A percentile compares a stretch with the other conserved stretches of the same genome.
Evolutionary conservation across 352 stramenopile genomes (phyloP).

Genomic region (Blastocystis sp.): DNA sequence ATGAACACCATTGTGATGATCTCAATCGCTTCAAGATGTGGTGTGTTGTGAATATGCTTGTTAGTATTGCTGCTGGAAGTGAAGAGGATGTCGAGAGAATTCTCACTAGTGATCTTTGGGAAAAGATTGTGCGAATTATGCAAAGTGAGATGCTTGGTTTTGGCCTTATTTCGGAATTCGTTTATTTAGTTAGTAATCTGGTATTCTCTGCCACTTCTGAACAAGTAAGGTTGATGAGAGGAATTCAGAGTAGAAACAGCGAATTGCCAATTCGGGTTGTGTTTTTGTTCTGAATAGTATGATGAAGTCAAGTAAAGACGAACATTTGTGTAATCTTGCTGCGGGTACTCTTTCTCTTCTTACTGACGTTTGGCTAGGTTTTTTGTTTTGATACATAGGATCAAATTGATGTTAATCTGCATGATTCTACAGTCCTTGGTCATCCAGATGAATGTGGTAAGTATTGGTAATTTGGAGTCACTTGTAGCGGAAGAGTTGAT

Average conservation of each 20-base stretch:
- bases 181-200: slow-evolving; percentile 51
- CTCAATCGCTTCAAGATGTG: background rate
- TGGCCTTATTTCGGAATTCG: slow-evolving; percentile 18
- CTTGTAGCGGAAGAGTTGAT: background rate
- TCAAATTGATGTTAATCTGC: background rate
- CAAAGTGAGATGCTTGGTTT: background rate
- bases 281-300: slow-evolving; percentile 26
- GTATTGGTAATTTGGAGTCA: background rate
- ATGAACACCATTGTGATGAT: background rate
- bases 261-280: background rate
- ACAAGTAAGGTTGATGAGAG: background rate
- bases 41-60: background rate
- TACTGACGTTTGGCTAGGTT: background rate
- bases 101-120: background rate
- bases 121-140: background rate
- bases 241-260: background rate
- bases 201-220: background rate
- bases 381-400: background rate
- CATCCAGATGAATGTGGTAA: background rate
- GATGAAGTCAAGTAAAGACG: background rate
- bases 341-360: background rate
- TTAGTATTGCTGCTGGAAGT: background rate
- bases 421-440: background rate
- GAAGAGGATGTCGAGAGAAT: background rate
- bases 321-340: background rate